These are phyloP conservation scores for Achlya hypogyna DNA, from an alignment of 352 stramenopile genomes.

Conservation along the genomic window DNA sequence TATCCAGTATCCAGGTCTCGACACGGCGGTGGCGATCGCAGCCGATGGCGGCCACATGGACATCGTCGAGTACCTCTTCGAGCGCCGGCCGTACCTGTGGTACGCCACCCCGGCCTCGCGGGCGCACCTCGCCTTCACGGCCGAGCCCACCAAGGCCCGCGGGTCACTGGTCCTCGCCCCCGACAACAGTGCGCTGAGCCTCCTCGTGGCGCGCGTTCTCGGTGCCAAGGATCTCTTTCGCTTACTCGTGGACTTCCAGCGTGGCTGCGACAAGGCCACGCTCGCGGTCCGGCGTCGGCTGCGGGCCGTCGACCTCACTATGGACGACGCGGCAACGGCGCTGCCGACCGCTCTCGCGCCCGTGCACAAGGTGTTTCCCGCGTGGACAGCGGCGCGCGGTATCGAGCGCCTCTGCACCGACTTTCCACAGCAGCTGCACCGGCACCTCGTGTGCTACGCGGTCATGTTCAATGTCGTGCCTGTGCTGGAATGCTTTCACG, in stretches of 20 bases:
- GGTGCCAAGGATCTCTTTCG: background rate
- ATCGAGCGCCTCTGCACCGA: background rate
- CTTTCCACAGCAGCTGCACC: background rate
- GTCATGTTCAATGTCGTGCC: background rate
- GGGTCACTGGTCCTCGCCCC: background rate
- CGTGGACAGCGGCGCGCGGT: background rate
- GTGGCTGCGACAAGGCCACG: background rate
- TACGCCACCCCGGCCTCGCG: background rate
- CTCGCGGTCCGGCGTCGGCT: background rate
- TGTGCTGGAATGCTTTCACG: background rate
- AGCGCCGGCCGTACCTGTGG: background rate
- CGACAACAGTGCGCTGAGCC: background rate
- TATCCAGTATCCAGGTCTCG: background rate
- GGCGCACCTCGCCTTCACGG: background rate
- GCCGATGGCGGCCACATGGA: constrained; percentile 6
- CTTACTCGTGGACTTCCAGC: background rate
- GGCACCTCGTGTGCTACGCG: background rate
- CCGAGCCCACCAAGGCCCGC: background rate
- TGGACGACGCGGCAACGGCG: background rate
- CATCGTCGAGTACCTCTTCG: constrained; percentile 10
- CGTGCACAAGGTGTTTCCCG: background rate
- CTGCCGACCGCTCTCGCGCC: background rate
- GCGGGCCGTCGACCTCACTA: background rate
- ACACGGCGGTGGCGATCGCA: background rate
- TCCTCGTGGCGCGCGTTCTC: background rate